Evolutionary conservation across 2,329 filamentous ascomycete species (phyloP).

Genomic region (Trichoderma sp.): DNA sequence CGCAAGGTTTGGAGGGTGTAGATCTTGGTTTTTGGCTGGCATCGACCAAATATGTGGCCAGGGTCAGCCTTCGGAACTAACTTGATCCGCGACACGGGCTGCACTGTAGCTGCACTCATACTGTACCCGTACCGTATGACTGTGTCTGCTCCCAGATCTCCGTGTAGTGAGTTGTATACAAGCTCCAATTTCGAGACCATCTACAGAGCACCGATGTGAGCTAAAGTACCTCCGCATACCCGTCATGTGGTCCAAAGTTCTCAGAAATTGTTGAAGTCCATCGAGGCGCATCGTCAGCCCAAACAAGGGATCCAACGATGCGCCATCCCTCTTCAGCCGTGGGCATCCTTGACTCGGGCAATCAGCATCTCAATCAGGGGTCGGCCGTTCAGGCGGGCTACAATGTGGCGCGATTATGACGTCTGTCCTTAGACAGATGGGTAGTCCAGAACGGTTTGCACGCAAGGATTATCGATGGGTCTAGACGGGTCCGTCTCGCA

Average conservation of each 20-base stretch:
- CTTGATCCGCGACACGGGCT: slow-evolving; percentile 21
- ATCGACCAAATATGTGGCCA: slow-evolving; percentile 30
- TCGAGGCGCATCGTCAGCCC: not conserved
- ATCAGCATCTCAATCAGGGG: not conserved
- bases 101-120: no score
- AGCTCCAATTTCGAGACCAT: not conserved
- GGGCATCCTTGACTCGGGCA: not conserved
- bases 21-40: slow-evolving; percentile 39
- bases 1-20: not conserved
- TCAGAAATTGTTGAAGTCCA: not conserved
- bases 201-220: not conserved
- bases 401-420: slow-evolving; percentile 11
- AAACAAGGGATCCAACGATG: not conserved
- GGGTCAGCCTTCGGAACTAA: slow-evolving; percentile 12
- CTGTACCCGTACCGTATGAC: not conserved
- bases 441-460: not conserved
- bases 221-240: not conserved
- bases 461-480: not conserved
- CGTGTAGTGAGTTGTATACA: not conserved
- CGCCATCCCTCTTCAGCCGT: not conserved
- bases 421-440: not conserved
- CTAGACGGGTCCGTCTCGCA: not conserved
- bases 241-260: not conserved
- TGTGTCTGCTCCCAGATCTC: not conserved
- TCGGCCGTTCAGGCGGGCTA: not conserved